These are phyloP conservation scores for Albatrellus sp. DNA, from an alignment of 1,284 basidiomycete species.

Conservation along the genomic window DNA sequence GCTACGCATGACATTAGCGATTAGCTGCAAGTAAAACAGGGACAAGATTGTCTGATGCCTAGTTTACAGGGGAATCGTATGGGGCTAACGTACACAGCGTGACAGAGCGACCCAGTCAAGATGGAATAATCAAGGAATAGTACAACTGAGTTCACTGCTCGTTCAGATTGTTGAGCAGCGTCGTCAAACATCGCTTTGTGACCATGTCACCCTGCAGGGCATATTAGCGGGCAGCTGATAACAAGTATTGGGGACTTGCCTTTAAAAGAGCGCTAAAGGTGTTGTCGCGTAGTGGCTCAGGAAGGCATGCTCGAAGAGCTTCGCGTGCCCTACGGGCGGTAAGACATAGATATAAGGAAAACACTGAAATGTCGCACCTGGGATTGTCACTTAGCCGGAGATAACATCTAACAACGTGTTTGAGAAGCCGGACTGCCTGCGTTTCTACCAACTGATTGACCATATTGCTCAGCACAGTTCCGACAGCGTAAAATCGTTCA, in stretches of 20 bases:
- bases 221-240: neutral
- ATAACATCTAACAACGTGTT: conserved; percentile 98
- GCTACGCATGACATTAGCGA: no score
- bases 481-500: conserved; percentile 98
- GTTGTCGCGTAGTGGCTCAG: conserved; percentile 89
- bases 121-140: no score
- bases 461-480: conserved; percentile 98
- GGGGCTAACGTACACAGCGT: no score
- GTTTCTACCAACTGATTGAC: conserved; percentile 94
- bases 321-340: conserved; percentile 69
- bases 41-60: no score
- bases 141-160: conserved; percentile 27
- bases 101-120: no score
- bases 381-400: conserved; percentile 93
- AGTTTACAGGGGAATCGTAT: no score
- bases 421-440: conserved; percentile 91
- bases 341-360: neutral
- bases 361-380: conserved; percentile 40
- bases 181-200: conserved; percentile 92
- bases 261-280: conserved; percentile 89
- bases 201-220: conserved; percentile 77
- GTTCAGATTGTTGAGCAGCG: conserved; percentile 85
- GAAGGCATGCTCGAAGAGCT: conserved; percentile 92
- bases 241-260: conserved; percentile 25
- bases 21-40: no score